phyloP scores from a whole-genome alignment of 1,284 basidiomycete genomes.

The Xerocomus nothofagi region DNA sequence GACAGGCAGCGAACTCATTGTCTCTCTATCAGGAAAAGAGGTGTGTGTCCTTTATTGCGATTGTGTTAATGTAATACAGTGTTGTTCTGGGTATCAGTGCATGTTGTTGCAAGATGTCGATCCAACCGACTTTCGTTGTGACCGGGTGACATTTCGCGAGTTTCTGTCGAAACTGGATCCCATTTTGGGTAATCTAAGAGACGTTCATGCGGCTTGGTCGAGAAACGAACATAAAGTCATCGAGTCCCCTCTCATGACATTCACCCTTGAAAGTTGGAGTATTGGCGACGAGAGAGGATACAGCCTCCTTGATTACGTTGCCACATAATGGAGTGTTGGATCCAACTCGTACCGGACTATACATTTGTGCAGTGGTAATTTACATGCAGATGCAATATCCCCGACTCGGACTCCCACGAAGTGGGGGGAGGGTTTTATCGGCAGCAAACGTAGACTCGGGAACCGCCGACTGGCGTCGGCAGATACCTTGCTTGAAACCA shows the following conservation, averaged over 20 bases:
- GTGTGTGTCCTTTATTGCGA: slow-evolving; percentile 29
- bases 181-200: slow-evolving; percentile 44
- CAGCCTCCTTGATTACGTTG: slow-evolving; percentile 21
- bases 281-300: slow-evolving; percentile 22
- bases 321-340: neutral
- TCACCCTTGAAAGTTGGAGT: slow-evolving; percentile 36
- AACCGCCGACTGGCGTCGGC: too few species aligned
- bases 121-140: slow-evolving; percentile 42
- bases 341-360: neutral
- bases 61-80: neutral
- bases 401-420: too few species aligned
- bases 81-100: slow-evolving; percentile 36
- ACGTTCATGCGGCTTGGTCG: slow-evolving; percentile 30
- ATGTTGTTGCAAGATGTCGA: slow-evolving; percentile 43
- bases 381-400: neutral
- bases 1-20: slow-evolving; percentile 39
- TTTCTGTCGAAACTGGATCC: slow-evolving; percentile 43
- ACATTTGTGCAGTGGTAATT: neutral
- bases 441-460: too few species aligned
- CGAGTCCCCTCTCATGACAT: slow-evolving; percentile 30
- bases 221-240: slow-evolving; percentile 19
- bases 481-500: too few species aligned
- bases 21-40: slow-evolving; percentile 47
- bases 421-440: too few species aligned
- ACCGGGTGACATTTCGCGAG: slow-evolving; percentile 37